Conservation (phyloP, 2,329 filamentous ascomycete species). For the Scytalidium lignicola region DNA sequence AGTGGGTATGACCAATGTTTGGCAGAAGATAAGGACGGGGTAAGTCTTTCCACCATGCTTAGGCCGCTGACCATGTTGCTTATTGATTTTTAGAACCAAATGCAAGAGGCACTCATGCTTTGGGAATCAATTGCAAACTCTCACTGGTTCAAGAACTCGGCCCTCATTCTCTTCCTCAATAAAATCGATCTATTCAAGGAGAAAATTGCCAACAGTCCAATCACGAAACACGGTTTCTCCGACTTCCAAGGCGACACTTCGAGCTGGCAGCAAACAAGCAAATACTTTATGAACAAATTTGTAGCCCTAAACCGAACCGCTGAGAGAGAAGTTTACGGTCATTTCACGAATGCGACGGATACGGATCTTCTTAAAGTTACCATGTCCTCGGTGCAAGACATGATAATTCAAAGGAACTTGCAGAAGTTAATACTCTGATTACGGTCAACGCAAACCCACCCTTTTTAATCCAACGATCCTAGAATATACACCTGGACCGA, state of each 20-base stretch:
- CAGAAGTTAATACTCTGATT: constrained; percentile 69
- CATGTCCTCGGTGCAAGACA: constrained; percentile 81
- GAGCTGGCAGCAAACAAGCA: constrained; percentile 69
- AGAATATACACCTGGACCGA: not conserved
- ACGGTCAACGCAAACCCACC: not conserved
- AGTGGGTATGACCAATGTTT: constrained; percentile 96
- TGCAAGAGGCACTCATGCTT: constrained; percentile 83
- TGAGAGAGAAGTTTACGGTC: constrained; percentile 51
- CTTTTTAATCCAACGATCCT: not conserved
- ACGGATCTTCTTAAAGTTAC: constrained; percentile 79
- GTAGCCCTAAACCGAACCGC: constrained; percentile 64
- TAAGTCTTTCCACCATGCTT: constrained; percentile 42
- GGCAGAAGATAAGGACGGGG: constrained; percentile 92
- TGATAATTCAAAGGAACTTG: constrained; percentile 80
- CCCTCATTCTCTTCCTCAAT: constrained; percentile 80
- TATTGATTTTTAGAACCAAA: constrained; percentile 63
- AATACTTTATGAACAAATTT: constrained; percentile 81
- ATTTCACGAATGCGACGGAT: constrained; percentile 56
- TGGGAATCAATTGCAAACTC: constrained; percentile 84
- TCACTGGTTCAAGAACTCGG: constrained; percentile 78
- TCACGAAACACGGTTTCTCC: constrained; percentile 69
- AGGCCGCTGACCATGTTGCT: not conserved
- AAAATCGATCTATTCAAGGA: constrained; percentile 83
- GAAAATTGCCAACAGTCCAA: constrained; percentile 66
- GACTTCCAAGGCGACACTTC: constrained; percentile 69